Evolutionary conservation across 805 yeast species (phyloP).

Genomic region (Candida adriatica): DNA sequence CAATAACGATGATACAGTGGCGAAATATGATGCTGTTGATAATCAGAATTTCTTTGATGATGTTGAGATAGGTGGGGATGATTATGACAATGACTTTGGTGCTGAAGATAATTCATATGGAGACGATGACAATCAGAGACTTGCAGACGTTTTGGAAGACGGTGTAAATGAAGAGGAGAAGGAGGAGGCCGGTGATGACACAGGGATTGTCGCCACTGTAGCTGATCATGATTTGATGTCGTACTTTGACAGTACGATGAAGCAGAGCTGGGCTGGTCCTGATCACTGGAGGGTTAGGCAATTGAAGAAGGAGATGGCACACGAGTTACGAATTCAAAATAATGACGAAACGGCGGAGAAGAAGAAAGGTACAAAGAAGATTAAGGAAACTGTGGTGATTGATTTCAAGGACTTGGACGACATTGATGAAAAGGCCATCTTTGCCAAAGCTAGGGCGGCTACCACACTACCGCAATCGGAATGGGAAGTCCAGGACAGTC

Average conservation of each 20-base stretch:
- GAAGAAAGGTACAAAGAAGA: conserved; percentile 11
- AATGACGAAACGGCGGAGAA: background rate
- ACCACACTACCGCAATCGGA: conserved; percentile 35
- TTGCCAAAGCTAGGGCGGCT: conserved; percentile 24
- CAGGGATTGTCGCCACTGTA: conserved; percentile 20
- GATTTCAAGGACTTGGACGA: conserved; percentile 32
- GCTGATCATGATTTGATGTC: conserved; percentile 63
- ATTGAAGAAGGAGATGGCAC: conserved; percentile 29
- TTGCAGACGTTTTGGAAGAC: conserved; percentile 19
- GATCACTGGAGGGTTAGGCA: conserved; percentile 84
- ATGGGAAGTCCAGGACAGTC: conserved; percentile 35
- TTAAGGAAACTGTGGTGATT: conserved; percentile 32
- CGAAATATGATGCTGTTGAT: background rate
- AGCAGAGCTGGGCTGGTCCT: conserved; percentile 80
- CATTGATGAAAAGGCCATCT: conserved; percentile 33
- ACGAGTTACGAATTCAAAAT: background rate
- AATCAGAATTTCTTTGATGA: conserved; percentile 54
- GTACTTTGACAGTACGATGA: conserved; percentile 69
- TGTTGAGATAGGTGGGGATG: conserved; percentile 67
- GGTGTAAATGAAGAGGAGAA: conserved; percentile 11
- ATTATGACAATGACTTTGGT: conserved; percentile 12
- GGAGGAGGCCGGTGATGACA: conserved; percentile 14
- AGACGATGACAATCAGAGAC: conserved; percentile 7
- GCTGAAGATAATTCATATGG: conserved; percentile 18
- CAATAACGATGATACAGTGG: conserved; percentile 2